Percentiles rank a stretch among this genome's conserved stretches.
These are phyloP conservation scores for Phyllostachys edulis DNA, from an alignment of 176 grass and related monocot species.

Conservation along the genomic window DNA sequence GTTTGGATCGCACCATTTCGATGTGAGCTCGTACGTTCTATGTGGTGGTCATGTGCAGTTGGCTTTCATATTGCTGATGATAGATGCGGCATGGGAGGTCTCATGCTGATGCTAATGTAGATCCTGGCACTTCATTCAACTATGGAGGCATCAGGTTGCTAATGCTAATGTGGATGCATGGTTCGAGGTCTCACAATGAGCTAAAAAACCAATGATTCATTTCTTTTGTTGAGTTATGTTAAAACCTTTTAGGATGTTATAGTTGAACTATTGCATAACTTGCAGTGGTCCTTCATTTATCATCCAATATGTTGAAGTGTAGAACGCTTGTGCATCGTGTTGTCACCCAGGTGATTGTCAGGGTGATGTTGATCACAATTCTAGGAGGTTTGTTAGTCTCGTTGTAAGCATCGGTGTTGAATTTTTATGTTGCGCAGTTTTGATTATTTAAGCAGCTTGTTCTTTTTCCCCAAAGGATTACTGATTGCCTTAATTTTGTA, in stretches of 20 bases:
- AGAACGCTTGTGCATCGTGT: background rate
- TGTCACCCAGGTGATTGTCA: background rate
- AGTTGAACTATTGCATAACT: background rate
- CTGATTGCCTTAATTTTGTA: slow-evolving; percentile 1
- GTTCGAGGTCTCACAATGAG: background rate
- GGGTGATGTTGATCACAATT: background rate
- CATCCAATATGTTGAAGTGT: slow-evolving; percentile 3
- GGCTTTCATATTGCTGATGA: background rate
- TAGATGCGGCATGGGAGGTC: background rate
- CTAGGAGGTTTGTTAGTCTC: background rate
- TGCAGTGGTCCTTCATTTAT: background rate
- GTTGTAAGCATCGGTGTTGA: background rate
- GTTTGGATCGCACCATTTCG: background rate
- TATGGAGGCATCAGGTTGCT: background rate
- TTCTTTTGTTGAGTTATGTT: background rate
- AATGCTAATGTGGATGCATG: background rate
- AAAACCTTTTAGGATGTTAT: background rate
- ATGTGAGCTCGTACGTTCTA: background rate
- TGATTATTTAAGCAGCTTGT: slow-evolving; percentile 10
- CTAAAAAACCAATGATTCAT: background rate
- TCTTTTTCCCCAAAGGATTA: background rate
- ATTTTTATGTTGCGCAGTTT: background rate
- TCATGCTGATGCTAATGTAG: background rate
- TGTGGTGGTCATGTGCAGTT: background rate
- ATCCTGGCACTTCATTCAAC: background rate